Conservation (phyloP, 2,329 filamentous ascomycete species). For the Macrophomina pseudophaseolina region DNA sequence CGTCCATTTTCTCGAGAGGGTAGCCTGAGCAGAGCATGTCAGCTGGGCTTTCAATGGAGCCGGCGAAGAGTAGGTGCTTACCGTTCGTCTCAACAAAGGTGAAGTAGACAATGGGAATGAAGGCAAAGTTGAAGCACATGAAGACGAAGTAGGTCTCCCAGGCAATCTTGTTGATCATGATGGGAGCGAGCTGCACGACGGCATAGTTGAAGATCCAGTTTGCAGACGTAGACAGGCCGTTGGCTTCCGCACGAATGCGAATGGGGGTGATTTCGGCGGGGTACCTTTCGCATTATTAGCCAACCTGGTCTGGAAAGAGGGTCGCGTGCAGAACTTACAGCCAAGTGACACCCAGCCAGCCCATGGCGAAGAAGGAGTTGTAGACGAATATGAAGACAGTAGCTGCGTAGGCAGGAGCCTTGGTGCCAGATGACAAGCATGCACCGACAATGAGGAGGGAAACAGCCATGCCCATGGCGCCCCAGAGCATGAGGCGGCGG, state of each 20-base stretch:
- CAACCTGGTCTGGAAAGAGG: background rate
- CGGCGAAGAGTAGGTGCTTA: background rate
- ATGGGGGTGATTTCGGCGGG: slow-evolving; percentile 54
- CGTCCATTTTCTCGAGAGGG: slow-evolving; percentile 69
- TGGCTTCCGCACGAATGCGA: slow-evolving; percentile 43
- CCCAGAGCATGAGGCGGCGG: slow-evolving; percentile 40
- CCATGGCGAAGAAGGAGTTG: slow-evolving; percentile 60
- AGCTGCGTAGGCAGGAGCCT: slow-evolving; percentile 43
- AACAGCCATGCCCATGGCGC: slow-evolving; percentile 36
- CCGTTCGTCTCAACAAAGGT: slow-evolving; percentile 27
- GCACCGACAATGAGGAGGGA: slow-evolving; percentile 37
- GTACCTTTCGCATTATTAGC: slow-evolving; percentile 43
- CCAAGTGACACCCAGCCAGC: slow-evolving; percentile 55
- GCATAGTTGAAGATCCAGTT: slow-evolving; percentile 47
- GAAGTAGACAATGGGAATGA: slow-evolving; percentile 34
- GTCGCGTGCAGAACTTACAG: background rate
- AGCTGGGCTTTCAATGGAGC: background rate
- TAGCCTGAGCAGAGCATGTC: slow-evolving; percentile 26
- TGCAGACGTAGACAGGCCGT: slow-evolving; percentile 43
- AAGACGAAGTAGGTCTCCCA: slow-evolving; percentile 28
- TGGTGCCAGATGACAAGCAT: background rate
- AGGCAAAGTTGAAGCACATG: slow-evolving; percentile 26
- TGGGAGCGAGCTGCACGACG: slow-evolving; percentile 52
- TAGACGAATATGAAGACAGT: slow-evolving; percentile 60
- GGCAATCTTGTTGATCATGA: slow-evolving; percentile 26